Percentiles rank a stretch among this genome's conserved stretches.
Conservation (phyloP, 2,329 filamentous ascomycete species). For the Chaetothyriales sp. region DNA sequence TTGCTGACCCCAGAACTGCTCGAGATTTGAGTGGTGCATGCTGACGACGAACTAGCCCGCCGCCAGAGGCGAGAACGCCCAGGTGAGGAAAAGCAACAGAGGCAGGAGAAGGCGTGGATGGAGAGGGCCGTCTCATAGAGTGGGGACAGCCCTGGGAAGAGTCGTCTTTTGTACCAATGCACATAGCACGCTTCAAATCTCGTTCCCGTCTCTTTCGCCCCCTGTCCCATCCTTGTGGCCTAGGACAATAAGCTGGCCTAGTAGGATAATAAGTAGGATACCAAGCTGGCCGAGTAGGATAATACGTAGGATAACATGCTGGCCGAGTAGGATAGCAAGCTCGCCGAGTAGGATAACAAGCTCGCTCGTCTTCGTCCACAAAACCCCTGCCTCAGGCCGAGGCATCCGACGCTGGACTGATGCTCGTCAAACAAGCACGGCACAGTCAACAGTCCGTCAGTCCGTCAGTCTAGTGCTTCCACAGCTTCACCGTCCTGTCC, state of each 20-base stretch:
- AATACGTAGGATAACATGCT: too few species aligned
- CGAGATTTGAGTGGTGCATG: not conserved
- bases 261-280: not conserved
- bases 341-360: not conserved
- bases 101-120: not conserved
- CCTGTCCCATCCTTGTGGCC: not conserved
- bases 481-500: constrained; percentile 62
- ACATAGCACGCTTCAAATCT: not conserved
- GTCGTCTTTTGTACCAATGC: not conserved
- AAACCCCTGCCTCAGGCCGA: too few species aligned
- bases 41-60: not conserved
- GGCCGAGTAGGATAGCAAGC: not conserved
- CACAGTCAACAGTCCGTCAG: too few species aligned
- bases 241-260: too few species aligned
- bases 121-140: constrained; percentile 2
- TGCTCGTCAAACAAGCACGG: not conserved
- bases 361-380: not conserved
- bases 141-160: constrained; percentile 1
- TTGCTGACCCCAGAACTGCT: not conserved
- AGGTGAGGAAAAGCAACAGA: not conserved
- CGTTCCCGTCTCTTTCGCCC: not conserved
- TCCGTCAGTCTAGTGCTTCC: constrained; percentile 44
- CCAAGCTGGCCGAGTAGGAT: not conserved
- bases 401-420: too few species aligned
- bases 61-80: not conserved